Conservation (phyloP, 768 basidiomycete species). For the Auricularia sp. region DNA sequence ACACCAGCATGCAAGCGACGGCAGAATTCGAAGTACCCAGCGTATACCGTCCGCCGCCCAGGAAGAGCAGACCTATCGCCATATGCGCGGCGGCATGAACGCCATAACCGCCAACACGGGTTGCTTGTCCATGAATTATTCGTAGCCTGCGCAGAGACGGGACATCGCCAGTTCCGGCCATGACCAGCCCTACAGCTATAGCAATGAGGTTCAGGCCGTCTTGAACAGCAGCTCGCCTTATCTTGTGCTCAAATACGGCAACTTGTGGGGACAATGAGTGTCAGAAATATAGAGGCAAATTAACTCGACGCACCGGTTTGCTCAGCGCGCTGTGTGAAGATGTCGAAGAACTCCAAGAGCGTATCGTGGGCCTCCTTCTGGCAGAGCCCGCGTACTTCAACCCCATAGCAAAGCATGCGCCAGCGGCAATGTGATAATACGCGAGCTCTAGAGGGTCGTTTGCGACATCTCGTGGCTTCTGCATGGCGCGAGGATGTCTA, state of each 20-base stretch:
- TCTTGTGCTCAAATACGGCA: slow-evolving; percentile 74
- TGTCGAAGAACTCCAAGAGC: slow-evolving; percentile 72
- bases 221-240: slow-evolving; percentile 76
- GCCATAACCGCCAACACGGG: slow-evolving; percentile 68
- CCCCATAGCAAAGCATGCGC: slow-evolving; percentile 83
- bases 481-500: slow-evolving; percentile 50
- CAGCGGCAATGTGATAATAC: slow-evolving; percentile 84
- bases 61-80: slow-evolving; percentile 83
- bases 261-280: slow-evolving; percentile 29
- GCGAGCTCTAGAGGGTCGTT: slow-evolving; percentile 78
- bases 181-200: slow-evolving; percentile 80
- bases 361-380: slow-evolving; percentile 79
- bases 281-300: neutral
- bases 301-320: slow-evolving; percentile 43
- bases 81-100: slow-evolving; percentile 85
- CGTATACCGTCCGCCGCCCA: slow-evolving; percentile 87
- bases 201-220: slow-evolving; percentile 85
- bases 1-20: slow-evolving; percentile 77
- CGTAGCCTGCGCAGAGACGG: slow-evolving; percentile 79
- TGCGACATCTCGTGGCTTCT: slow-evolving; percentile 30
- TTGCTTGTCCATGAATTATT: slow-evolving; percentile 81
- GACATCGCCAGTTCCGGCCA: slow-evolving; percentile 95
- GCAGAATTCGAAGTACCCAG: slow-evolving; percentile 87
- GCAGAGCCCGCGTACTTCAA: slow-evolving; percentile 94
- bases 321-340: slow-evolving; percentile 61